Conservation (phyloP, 1,139 yeast species). For the Debaryomycetaceae sp. region DNA sequence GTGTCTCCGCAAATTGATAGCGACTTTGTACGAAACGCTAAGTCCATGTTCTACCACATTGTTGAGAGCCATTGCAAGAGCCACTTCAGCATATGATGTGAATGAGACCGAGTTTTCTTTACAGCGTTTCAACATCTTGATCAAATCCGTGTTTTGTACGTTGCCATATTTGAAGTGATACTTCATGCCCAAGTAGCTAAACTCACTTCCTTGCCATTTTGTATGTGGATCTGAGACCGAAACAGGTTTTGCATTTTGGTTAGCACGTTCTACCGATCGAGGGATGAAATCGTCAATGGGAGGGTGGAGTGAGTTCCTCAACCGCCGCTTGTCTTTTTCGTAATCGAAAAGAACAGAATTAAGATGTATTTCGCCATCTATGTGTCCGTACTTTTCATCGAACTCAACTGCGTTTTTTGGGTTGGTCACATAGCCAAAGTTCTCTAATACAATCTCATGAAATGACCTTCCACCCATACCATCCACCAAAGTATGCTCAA, state of each 20-base stretch:
- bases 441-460: constrained; percentile 35
- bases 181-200: constrained; percentile 15
- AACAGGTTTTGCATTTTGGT: not conserved
- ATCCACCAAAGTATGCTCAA: constrained; percentile 43
- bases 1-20: constrained; percentile 35
- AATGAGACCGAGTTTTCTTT: constrained; percentile 30
- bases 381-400: constrained; percentile 12
- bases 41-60: constrained; percentile 25
- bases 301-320: constrained; percentile 31
- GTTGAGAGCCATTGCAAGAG: constrained; percentile 25
- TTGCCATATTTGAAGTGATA: constrained; percentile 32
- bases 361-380: constrained; percentile 7
- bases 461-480: constrained; percentile 40
- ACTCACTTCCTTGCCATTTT: constrained; percentile 35
- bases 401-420: constrained; percentile 7
- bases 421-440: constrained; percentile 20
- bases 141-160: constrained; percentile 23
- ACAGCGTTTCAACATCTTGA: constrained; percentile 25
- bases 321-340: constrained; percentile 13
- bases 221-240: not conserved
- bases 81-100: constrained; percentile 31
- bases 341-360: constrained; percentile 19
- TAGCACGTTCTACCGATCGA: constrained; percentile 11
- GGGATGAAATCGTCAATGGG: constrained; percentile 30
- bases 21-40: constrained; percentile 26